Evolutionary conservation across 73 alveolate genomes (phyloP).

Genomic region (Paramecium octaurelia): DNA sequence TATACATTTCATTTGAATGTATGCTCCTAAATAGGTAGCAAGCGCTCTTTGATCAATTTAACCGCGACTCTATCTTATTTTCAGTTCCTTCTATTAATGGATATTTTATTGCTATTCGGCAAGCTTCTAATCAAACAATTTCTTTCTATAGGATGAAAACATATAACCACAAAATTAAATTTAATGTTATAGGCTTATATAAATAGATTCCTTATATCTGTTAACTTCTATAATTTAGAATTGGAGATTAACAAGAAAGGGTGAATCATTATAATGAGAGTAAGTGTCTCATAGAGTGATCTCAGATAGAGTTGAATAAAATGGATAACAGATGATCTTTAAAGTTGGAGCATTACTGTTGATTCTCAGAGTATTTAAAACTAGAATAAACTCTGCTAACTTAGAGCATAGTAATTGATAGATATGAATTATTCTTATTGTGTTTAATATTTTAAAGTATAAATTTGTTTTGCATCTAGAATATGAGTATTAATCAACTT

Average conservation of each 20-base stretch:
- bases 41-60: constrained; percentile 14
- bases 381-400: background rate
- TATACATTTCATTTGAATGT: constrained; percentile 21
- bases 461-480: background rate
- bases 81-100: background rate
- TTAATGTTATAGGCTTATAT: background rate
- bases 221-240: background rate
- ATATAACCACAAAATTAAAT: constrained; percentile 35
- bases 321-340: background rate
- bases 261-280: background rate
- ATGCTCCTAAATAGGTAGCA: background rate
- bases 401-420: background rate
- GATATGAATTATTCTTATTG: background rate
- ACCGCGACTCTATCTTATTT: background rate
- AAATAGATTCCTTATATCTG: background rate
- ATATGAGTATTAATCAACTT: background rate
- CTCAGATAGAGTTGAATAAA: background rate
- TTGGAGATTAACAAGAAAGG: background rate
- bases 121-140: constrained; percentile 25
- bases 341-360: background rate
- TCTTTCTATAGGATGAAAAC: background rate
- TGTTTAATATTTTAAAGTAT: background rate
- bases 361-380: background rate
- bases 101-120: background rate
- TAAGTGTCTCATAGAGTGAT: background rate